Base-by-base conservation (phyloP, 371 early-diverging fungal genomes). In the Mucor indicus region DNA sequence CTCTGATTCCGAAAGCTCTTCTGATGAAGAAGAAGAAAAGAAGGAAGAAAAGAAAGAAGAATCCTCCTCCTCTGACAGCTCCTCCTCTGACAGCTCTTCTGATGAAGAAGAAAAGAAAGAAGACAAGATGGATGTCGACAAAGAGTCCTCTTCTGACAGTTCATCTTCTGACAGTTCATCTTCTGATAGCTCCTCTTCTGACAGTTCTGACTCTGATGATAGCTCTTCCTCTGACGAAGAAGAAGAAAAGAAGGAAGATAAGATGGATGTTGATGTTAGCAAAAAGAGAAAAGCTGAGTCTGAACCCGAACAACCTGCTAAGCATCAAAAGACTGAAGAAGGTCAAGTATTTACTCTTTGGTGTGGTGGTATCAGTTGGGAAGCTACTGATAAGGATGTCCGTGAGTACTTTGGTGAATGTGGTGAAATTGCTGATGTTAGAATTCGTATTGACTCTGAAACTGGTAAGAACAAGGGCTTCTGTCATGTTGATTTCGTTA, bases 341-440 rank as follows among this genome's bases (percentile, higher is more conserved):
- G 35, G 40, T 31, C 24, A 45, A n/a, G 46, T 38, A 10, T 46
- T 42, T 50, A 80, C 83, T 36, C 62, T 82, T 51, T 87, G 84
- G 57, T 78, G 86, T 41, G 88, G 89, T 51, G 80, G 82, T 67
- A 65, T 87, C 23, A 77, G 84, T 40, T 86, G 72, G 68, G 79
- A 80, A 53, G 70, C 77, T 54, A 77, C 76, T 55, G 81, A 75
- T 50, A 84, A 86, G 39, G 64, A 68, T 58, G 71, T 89, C 42
- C 66, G 69, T 22, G 65, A 64, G 35, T 67, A 58, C 55, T 84
- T 89, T 44, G 62, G 69, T 32, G 75, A 75, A 49, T 72, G 73
- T 64, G 87, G 89, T 56, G 79, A 81, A 45, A 73, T 87, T 36
- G 36, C 47, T 25, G 48, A 55, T 30, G 44, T 56, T 20, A 44